phyloP scores from a whole-genome alignment of 257 asterid genomes.

The Avicennia marina region DNA sequence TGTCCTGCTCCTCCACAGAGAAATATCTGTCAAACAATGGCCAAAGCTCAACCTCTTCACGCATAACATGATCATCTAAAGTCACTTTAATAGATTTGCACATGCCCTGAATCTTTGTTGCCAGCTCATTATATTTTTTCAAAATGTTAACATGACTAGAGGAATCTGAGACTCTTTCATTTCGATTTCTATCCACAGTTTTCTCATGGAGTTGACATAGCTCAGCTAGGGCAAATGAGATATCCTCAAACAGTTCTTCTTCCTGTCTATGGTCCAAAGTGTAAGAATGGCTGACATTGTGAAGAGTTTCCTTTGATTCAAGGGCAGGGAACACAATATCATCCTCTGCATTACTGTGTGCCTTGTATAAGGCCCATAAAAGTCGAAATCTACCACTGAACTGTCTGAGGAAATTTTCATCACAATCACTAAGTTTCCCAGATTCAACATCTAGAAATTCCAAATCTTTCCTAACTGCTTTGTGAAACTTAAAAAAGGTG shows the following conservation, averaged over 20 bases:
- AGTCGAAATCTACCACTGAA: slow-evolving; percentile 93
- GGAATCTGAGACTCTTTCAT: slow-evolving; percentile 26
- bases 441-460: slow-evolving; percentile 86
- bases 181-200: slow-evolving; percentile 29
- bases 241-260: slow-evolving; percentile 85
- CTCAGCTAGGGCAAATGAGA: slow-evolving; percentile 71
- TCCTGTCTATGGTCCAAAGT: slow-evolving; percentile 96
- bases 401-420: slow-evolving; percentile 73
- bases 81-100: slow-evolving; percentile 97
- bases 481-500: slow-evolving; percentile 86
- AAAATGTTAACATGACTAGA: slow-evolving; percentile 30
- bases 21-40: slow-evolving; percentile 91
- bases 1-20: slow-evolving; percentile 90
- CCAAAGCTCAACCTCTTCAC: slow-evolving; percentile 98
- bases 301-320: slow-evolving; percentile 89
- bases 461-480: slow-evolving; percentile 93
- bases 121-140: slow-evolving; percentile 70
- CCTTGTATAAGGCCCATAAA: slow-evolving; percentile 87
- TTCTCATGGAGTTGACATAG: slow-evolving; percentile 67
- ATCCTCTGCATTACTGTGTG: slow-evolving; percentile 99
- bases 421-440: slow-evolving; percentile 72
- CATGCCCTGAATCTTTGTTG: slow-evolving; percentile 92
- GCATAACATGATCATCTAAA: slow-evolving; percentile 85
- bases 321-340: slow-evolving; percentile 97
- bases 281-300: slow-evolving; percentile 94